Conservation (phyloP, 2,329 filamentous ascomycete species). For the Davidsoniella virescens region DNA sequence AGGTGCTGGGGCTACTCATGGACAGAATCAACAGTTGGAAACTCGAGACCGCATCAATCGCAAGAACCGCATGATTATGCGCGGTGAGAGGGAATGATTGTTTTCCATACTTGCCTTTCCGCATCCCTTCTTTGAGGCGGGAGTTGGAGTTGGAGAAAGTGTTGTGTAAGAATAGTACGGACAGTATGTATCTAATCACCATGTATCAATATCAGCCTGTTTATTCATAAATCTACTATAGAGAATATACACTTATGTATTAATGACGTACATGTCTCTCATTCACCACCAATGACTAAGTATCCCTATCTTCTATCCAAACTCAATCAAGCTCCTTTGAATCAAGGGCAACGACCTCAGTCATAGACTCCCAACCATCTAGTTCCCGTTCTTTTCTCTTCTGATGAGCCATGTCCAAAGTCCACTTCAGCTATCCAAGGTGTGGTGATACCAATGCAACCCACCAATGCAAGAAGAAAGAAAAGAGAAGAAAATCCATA, state of each 20-base stretch:
- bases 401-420: not conserved
- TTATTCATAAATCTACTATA: too few relatives aligned
- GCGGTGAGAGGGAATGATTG: not conserved
- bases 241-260: too few relatives aligned
- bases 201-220: too few relatives aligned
- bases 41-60: slow-evolving; percentile 11
- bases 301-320: too few relatives aligned
- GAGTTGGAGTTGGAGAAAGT: not conserved
- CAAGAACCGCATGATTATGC: slow-evolving; percentile 7
- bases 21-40: slow-evolving; percentile 13
- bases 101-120: too few relatives aligned
- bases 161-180: slow-evolving; percentile 2
- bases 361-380: too few relatives aligned
- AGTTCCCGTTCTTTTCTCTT: too few relatives aligned
- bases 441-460: not conserved
- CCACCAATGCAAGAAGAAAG: too few relatives aligned
- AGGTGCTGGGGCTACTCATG: slow-evolving; percentile 12
- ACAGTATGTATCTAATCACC: not conserved
- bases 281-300: too few relatives aligned
- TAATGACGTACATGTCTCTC: too few relatives aligned
- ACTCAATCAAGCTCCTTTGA: too few relatives aligned
- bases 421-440: not conserved
- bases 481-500: not conserved
- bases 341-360: too few relatives aligned
- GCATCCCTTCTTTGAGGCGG: not conserved